Base-by-base conservation (phyloP, 345 rosid species). In the Durio zibethinus region DNA sequence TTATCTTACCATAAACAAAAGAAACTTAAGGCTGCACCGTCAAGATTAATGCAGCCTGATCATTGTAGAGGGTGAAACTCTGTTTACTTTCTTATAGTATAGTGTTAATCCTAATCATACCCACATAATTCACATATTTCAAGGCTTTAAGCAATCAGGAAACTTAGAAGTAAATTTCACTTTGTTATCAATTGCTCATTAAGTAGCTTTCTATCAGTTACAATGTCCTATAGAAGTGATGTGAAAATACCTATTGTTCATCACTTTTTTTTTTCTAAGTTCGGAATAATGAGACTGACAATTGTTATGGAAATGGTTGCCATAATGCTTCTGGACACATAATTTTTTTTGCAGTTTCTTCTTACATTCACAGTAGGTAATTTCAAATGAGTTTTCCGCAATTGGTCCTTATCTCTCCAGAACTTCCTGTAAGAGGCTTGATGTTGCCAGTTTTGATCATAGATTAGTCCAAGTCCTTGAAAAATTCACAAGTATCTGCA, bases 391-490 rank as follows among this genome's bases (percentile, higher is more conserved):
- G 78, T 38, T 71, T 80, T 77, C 86, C 74, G 76, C 91, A 83
- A 11, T 82, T 80, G 67, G 57, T 76, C 36, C 89, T 79, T 52
- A 88, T 73, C 47, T 86, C 61, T 12, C 89, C 86, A 36, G 77
- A 59, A 4, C 70, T 74, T 70, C 88, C 87, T 0, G 86, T 85
- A 62, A 86, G 84, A n/a, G 80, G 74, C 25, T 68, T 65, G 73
- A 83, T 78, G 70, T 86, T 86, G 27, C 88, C 86, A 87, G 85
- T 80, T 63, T 77, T 85, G 67, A 85, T 35, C 87, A 78, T 83
- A 20, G 83, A 81, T 54, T 65, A 21, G 20, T 75, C 62, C 47
- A 85, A 85, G 67, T 77, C 83, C 11, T 76, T 25, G 23, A 82
- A 81, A 65, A 88, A 88, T 15, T 15, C n/a, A 2, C 73, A 9